phyloP scores from a whole-genome alignment of 106 monocot species.

The Dioscorea zingiberensis region DNA sequence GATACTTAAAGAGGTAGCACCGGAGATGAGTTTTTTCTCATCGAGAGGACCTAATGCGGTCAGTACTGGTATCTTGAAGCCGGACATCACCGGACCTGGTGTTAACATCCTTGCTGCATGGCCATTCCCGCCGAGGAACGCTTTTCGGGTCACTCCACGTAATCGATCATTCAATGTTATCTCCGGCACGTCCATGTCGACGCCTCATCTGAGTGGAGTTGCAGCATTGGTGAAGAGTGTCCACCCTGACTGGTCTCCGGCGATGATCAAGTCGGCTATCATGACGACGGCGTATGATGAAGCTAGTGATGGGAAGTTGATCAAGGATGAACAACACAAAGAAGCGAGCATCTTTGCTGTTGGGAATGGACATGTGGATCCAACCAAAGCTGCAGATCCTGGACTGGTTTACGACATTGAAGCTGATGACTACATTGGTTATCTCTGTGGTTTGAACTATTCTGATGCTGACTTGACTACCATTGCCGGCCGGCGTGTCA shows the following conservation, averaged over 20 bases:
- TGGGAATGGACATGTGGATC: conserved; percentile 20
- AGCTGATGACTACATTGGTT: conserved; percentile 3
- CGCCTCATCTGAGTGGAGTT: conserved; percentile 15
- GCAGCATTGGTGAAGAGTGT: background rate
- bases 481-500: conserved; percentile 1
- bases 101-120: conserved; percentile 8
- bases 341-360: conserved; percentile 1
- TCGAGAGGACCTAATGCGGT: background rate
- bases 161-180: background rate
- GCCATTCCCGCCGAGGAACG: background rate
- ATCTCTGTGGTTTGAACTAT: conserved; percentile 19
- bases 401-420: conserved; percentile 20
- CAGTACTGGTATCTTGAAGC: conserved; percentile 4
- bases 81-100: conserved; percentile 7
- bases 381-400: conserved; percentile 2
- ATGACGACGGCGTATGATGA: background rate
- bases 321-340: background rate
- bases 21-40: conserved; percentile 1
- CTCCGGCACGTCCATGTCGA: conserved; percentile 10
- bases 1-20: background rate
- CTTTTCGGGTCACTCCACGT: background rate
- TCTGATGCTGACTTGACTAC: conserved; percentile 4
- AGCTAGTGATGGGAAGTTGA: background rate
- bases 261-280: background rate
- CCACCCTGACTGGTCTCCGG: conserved; percentile 3